Evolutionary conservation across 148 eudicot genomes (phyloP).

Genomic region (Camellia granthamiana): DNA sequence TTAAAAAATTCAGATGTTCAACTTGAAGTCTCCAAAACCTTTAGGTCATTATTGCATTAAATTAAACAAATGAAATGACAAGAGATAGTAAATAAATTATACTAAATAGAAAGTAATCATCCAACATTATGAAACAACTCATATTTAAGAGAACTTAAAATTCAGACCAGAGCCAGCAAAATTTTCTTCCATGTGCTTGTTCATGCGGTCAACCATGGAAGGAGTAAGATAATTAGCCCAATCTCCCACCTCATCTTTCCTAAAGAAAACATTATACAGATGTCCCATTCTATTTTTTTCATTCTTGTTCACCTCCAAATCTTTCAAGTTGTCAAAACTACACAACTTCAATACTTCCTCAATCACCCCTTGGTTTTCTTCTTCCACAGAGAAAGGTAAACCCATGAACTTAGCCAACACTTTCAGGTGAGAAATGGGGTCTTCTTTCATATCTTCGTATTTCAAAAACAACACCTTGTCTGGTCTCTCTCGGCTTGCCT

Average conservation of each 20-base stretch:
- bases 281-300: neutral
- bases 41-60: too few relatives aligned
- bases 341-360: neutral
- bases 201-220: too few relatives aligned
- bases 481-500: neutral
- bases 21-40: too few relatives aligned
- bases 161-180: neutral
- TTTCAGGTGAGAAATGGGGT: neutral
- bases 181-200: neutral
- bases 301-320: constrained; percentile 4
- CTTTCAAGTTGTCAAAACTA: neutral
- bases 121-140: too few relatives aligned
- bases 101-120: too few relatives aligned
- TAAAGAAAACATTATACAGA: neutral
- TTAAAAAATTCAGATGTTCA: too few relatives aligned
- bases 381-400: neutral
- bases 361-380: neutral
- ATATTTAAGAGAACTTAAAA: neutral
- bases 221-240: too few relatives aligned
- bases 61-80: too few relatives aligned
- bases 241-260: neutral
- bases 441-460: neutral
- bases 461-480: neutral
- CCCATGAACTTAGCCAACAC: neutral
- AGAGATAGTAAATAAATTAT: too few relatives aligned